phyloP scores from a whole-genome alignment of 2,329 filamentous ascomycete genomes.

The Pseudogymnoascus verrucosus region DNA sequence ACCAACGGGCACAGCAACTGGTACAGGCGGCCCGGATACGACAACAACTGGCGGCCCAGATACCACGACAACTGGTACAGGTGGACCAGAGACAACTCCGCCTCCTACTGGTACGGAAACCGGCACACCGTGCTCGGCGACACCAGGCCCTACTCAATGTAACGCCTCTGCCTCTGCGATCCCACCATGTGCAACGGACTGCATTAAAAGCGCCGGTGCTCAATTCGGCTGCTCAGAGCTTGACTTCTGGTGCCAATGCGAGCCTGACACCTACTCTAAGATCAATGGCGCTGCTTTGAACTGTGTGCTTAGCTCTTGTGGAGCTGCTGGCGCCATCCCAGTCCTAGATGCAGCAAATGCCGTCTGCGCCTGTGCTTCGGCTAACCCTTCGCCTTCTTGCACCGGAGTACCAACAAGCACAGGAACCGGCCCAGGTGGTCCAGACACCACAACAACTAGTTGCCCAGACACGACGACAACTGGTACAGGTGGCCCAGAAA shows the following conservation, averaged over 20 bases:
- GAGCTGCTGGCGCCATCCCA: background rate
- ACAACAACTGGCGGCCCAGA: background rate
- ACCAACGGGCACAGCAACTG: background rate
- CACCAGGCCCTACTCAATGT: background rate
- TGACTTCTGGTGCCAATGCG: background rate
- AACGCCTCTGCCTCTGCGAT: background rate
- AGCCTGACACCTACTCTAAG: background rate
- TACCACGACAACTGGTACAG: background rate
- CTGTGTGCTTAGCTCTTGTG: background rate
- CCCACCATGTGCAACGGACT: background rate
- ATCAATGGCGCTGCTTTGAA: background rate
- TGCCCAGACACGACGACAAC: background rate
- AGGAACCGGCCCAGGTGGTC: background rate
- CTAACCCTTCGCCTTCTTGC: background rate
- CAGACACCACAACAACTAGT: background rate
- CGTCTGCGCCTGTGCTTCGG: background rate
- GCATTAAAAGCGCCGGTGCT: background rate
- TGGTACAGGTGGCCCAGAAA: background rate
- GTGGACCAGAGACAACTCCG: background rate
- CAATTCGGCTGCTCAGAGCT: background rate
- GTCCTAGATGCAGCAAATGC: background rate
- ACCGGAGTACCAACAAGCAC: background rate
- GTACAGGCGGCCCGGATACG: background rate
- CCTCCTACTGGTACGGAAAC: background rate
- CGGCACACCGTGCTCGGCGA: background rate